phyloP scores from a whole-genome alignment of 495 filamentous ascomycete species.

The Lasiosphaeris hirsuta region DNA sequence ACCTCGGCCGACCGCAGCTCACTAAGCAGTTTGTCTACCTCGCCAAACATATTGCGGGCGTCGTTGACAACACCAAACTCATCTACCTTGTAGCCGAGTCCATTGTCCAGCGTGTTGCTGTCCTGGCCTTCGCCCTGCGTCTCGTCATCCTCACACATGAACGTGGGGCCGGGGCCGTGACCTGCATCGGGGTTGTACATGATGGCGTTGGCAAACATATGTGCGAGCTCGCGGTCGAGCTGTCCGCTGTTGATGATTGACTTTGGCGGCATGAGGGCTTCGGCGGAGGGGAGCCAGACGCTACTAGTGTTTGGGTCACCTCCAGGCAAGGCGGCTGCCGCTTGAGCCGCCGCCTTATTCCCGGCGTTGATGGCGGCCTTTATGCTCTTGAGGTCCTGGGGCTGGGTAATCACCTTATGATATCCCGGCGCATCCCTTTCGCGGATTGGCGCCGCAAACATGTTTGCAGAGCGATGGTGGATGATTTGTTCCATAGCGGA shows the following conservation, averaged over 20 bases:
- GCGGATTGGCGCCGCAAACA: slow-evolving; percentile 79
- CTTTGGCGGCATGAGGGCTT: slow-evolving; percentile 78
- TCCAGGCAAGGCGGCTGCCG: slow-evolving; percentile 50
- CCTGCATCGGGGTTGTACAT: slow-evolving; percentile 87
- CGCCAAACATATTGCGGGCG: slow-evolving; percentile 75
- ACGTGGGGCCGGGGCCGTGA: slow-evolving; percentile 63
- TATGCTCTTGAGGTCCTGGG: slow-evolving; percentile 87
- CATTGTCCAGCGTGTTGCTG: slow-evolving; percentile 39
- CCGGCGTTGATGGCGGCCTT: slow-evolving; percentile 74
- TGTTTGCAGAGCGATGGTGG: slow-evolving; percentile 80
- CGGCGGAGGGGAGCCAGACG: slow-evolving; percentile 64
- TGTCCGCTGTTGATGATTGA: slow-evolving; percentile 93
- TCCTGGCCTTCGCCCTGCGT: slow-evolving; percentile 29
- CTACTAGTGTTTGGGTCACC: slow-evolving; percentile 44
- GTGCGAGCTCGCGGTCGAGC: slow-evolving; percentile 90
- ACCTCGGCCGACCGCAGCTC: slow-evolving; percentile 43
- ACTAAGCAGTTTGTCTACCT: slow-evolving; percentile 61
- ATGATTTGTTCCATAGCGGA: slow-evolving; percentile 83
- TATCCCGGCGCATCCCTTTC: slow-evolving; percentile 87
- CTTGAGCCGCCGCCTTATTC: slow-evolving; percentile 65
- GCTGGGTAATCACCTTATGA: slow-evolving; percentile 75
- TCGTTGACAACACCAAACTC: slow-evolving; percentile 81
- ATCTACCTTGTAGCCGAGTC: slow-evolving; percentile 54
- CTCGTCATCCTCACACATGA: slow-evolving; percentile 38
- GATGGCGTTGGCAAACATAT: slow-evolving; percentile 95